Evolutionary conservation across 164 flowering plant species (phyloP).

Genomic region (Berberis vulgaris): DNA sequence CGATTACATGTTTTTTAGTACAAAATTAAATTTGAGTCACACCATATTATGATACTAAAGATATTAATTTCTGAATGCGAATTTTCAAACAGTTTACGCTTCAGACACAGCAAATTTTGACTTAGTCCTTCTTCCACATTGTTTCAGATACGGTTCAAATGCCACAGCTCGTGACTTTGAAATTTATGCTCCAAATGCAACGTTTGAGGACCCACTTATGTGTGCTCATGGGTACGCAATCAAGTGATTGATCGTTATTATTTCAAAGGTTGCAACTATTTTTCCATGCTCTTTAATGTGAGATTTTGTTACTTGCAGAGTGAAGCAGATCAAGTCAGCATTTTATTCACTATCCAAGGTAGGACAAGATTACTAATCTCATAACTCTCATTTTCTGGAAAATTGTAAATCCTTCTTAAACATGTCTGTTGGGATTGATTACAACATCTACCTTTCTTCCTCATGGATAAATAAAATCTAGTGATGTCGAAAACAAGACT

Average conservation of each 20-base stretch:
- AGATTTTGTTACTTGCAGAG: conserved; percentile 32
- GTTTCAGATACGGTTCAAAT: conserved; percentile 54
- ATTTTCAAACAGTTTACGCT: not conserved
- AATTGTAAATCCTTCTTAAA: too few relatives aligned
- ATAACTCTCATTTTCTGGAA: not conserved
- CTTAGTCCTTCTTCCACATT: not conserved
- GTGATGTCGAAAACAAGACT: not conserved
- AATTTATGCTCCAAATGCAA: conserved; percentile 73
- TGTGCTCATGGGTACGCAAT: conserved; percentile 59
- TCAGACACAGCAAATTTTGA: not conserved
- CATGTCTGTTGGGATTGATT: not conserved
- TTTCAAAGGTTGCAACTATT: not conserved
- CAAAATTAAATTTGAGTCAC: too few relatives aligned
- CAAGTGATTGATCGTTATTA: not conserved
- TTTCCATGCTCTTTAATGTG: not conserved
- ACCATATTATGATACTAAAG: not conserved
- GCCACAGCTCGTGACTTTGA: conserved; percentile 65
- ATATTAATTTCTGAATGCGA: not conserved
- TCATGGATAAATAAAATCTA: too few relatives aligned
- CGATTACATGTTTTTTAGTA: too few relatives aligned
- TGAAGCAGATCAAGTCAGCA: conserved; percentile 81
- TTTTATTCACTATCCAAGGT: conserved; percentile 79
- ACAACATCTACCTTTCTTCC: not conserved
- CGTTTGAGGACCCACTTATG: conserved; percentile 85
- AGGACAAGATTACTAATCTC: not conserved